These are phyloP conservation scores for Blastocystis sp. DNA, from an alignment of 352 stramenopile genomes.

Conservation along the genomic window DNA sequence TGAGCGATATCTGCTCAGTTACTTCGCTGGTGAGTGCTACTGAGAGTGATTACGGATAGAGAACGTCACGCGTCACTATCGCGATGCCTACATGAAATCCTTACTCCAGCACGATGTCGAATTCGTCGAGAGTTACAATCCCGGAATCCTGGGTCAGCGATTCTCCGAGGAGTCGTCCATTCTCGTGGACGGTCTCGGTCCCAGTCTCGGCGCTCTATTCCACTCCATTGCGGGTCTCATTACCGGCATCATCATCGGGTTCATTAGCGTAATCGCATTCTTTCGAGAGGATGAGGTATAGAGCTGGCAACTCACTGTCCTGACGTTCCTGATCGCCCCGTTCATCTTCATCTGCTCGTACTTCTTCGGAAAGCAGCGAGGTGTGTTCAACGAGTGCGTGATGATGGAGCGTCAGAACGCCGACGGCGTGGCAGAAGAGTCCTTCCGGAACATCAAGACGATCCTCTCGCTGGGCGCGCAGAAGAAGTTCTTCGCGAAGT, in stretches of 20 bases:
- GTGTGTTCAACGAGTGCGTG: slow-evolving; percentile 13
- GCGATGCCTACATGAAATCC: slow-evolving; percentile 50
- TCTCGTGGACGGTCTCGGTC: slow-evolving; percentile 61
- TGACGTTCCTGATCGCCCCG: slow-evolving; percentile 24
- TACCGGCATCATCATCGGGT: slow-evolving; percentile 26
- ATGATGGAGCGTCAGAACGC: slow-evolving; percentile 76
- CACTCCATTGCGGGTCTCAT: slow-evolving; percentile 32
- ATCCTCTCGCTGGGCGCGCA: slow-evolving; percentile 84
- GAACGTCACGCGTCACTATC: slow-evolving; percentile 30
- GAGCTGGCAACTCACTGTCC: slow-evolving; percentile 71
- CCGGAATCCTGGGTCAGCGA: slow-evolving; percentile 31
- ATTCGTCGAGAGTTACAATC: slow-evolving; percentile 42
- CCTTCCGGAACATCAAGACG: slow-evolving; percentile 81
- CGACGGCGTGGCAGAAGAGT: slow-evolving; percentile 81
- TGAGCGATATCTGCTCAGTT: slow-evolving; percentile 23
- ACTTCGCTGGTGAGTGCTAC: slow-evolving; percentile 10
- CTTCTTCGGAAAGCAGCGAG: neutral
- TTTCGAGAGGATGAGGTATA: neutral
- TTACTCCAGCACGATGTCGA: slow-evolving; percentile 66
- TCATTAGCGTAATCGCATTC: slow-evolving; percentile 21
- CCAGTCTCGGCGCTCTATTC: slow-evolving; percentile 12
- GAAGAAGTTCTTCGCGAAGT: slow-evolving; percentile 80
- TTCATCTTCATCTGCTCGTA: slow-evolving; percentile 25
- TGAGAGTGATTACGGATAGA: neutral
- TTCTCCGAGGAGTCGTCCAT: slow-evolving; percentile 51